These are phyloP conservation scores for Xylaria acuta DNA, from an alignment of 495 filamentous ascomycete species.

Conservation along the genomic window DNA sequence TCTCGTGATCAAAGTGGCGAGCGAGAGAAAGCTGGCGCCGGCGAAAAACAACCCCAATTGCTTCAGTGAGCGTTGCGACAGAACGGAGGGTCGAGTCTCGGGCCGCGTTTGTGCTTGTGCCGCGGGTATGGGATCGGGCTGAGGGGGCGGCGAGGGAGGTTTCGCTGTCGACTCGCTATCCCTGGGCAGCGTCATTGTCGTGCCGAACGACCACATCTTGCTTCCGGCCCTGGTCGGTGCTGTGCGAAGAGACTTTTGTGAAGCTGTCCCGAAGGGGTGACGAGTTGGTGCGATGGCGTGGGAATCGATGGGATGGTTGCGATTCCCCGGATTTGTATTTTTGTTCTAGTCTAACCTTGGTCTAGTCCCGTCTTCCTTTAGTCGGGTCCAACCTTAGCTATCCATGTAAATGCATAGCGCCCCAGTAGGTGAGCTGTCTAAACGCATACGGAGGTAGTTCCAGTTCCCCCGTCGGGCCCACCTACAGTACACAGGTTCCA, in stretches of 20 bases:
- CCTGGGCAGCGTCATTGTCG: slow-evolving; percentile 43
- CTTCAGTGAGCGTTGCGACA: slow-evolving; percentile 50
- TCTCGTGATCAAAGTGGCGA: slow-evolving; percentile 73
- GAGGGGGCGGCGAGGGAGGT: neutral
- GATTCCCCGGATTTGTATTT: slow-evolving; percentile 3
- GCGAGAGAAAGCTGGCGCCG: slow-evolving; percentile 73
- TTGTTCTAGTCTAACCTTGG: neutral
- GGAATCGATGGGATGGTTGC: neutral
- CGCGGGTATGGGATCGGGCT: slow-evolving; percentile 28
- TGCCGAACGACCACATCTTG: slow-evolving; percentile 43
- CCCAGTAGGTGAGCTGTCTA: too few species aligned
- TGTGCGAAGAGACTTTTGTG: neutral
- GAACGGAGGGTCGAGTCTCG: slow-evolving; percentile 26
- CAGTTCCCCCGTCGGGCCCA: too few species aligned
- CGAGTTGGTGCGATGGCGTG: neutral
- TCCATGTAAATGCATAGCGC: too few species aligned
- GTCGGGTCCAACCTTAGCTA: too few species aligned
- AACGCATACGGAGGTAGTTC: too few species aligned
- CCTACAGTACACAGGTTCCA: too few species aligned
- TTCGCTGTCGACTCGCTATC: slow-evolving; percentile 34
- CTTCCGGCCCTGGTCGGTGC: neutral
- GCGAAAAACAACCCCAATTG: slow-evolving; percentile 69
- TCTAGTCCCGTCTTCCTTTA: too few species aligned
- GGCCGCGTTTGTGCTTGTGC: neutral
- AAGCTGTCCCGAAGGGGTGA: neutral